Base-by-base conservation (phyloP, 768 basidiomycete species). In the Hebeloma cylindrosporum region DNA sequence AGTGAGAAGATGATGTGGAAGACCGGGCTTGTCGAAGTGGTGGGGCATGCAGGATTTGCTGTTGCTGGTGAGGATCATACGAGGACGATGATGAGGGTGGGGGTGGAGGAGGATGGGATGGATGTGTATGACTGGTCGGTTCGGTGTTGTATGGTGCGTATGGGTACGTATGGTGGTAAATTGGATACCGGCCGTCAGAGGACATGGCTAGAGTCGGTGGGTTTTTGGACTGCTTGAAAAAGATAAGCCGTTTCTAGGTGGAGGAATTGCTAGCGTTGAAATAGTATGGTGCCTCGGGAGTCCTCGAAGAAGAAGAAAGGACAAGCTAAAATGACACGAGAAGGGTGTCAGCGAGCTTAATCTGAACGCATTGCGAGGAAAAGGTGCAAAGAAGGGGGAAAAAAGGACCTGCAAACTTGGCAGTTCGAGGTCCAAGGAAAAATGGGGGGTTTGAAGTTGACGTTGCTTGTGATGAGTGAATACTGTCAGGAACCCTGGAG, bases 121-220 rank as follows among this genome's bases (percentile, higher is more conserved):
- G n/a, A n/a, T n/a, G n/a, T n/a, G n/a, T n/a, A n/a, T n/a, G n/a
- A n/a, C n/a, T n/a, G n/a, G n/a, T n/a, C n/a, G n/a, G n/a, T 10
- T 29, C 45, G 27, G 47, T 43, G 16, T 48, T 42, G 28, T 53
- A 58, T 16, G 56, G 34, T 7, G 53, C 42, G 33, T 57, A 59
- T 18, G 46, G 41, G 51, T 76, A 72, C 40, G 74, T 67, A 47
- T 72, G 65, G 41, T 72, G 71, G 60, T 84, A 83, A 61, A 80
- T 67, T 56, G 52, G 41, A 42, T 80, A 80, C 47, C 75, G 70
- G 40, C 72, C 68, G 62, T 78, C 77, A 31, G 78, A 65, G 27
- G 78, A 69, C 76, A 75, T 76, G 38, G 52, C 48, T 21, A 47
- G 32, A 31, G 31, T 29, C n/a, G 34, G 23, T 17, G 7, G 17